These are phyloP conservation scores for Furculomyces boomerangus DNA, from an alignment of 371 early-diverging fungal species.

Conservation along the genomic window DNA sequence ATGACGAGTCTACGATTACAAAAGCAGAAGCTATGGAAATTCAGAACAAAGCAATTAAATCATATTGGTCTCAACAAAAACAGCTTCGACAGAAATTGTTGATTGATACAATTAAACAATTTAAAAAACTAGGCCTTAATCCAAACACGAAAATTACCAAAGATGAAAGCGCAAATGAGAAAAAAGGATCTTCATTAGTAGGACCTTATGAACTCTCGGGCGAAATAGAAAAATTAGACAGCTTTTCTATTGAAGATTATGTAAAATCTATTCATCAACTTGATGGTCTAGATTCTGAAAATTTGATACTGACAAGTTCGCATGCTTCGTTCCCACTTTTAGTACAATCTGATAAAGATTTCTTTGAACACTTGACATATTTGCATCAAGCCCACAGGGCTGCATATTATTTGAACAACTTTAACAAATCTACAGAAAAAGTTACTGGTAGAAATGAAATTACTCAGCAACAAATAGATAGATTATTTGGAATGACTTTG, in stretches of 20 bases:
- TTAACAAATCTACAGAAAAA: neutral
- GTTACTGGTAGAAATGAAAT: neutral
- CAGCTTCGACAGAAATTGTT: conserved; percentile 69
- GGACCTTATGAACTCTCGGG: neutral
- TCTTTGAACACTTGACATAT: neutral
- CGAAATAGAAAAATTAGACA: neutral
- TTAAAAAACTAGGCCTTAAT: conserved; percentile 65
- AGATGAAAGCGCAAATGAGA: neutral
- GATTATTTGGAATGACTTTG: neutral
- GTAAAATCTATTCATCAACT: neutral
- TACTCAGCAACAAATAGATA: neutral
- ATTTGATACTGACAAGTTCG: neutral
- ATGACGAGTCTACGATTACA: neutral
- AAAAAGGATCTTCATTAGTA: neutral
- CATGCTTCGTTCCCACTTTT: neutral
- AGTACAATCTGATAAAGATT: neutral
- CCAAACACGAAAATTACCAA: conserved; percentile 20
- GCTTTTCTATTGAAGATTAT: neutral
- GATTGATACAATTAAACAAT: conserved; percentile 64
- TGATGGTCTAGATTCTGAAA: neutral
- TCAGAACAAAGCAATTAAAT: conserved; percentile 8
- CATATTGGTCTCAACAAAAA: conserved; percentile 50
- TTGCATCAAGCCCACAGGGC: neutral
- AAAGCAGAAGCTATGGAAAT: conserved; percentile 14
- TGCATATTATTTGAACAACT: neutral